These are phyloP conservation scores for Pseudofabraea citricarpa DNA, from an alignment of 2,329 filamentous ascomycete genomes.

Conservation along the genomic window DNA sequence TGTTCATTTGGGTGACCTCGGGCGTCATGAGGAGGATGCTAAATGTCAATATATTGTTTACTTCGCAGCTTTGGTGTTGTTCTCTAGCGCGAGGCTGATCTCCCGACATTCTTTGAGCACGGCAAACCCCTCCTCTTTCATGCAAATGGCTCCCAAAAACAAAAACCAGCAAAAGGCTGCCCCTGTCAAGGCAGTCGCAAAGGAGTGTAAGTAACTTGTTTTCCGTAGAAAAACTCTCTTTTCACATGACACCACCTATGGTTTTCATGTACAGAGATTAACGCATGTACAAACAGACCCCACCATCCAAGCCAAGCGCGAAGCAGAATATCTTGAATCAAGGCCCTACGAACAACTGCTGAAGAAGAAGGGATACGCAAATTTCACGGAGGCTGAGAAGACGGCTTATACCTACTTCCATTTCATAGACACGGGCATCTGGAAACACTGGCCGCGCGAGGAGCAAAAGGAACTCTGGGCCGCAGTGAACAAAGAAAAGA, in stretches of 20 bases:
- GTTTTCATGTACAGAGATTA: too few relatives aligned
- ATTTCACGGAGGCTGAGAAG: conserved; percentile 19
- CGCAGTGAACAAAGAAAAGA: conserved; percentile 16
- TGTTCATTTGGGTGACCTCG: conserved; percentile 4
- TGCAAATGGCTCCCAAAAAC: conserved; percentile 23
- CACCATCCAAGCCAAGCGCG: conserved; percentile 21
- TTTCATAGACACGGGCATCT: conserved; percentile 20
- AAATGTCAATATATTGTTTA: conserved; percentile 18
- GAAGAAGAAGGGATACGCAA: conserved; percentile 15
- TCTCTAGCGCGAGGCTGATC: conserved; percentile 10
- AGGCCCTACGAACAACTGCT: conserved; percentile 18
- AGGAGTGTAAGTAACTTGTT: conserved; percentile 16
- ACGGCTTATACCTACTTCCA: conserved; percentile 15
- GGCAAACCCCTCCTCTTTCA: conserved; percentile 8
- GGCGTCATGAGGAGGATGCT: too few relatives aligned
- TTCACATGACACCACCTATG: not conserved
- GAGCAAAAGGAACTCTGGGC: conserved; percentile 25
- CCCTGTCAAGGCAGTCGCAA: conserved; percentile 5
- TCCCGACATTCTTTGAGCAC: conserved; percentile 12
- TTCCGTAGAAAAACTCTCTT: not conserved
- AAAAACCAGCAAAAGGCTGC: conserved; percentile 16
- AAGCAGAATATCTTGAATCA: conserved; percentile 20
- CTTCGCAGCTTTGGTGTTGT: not conserved
- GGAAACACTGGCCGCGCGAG: conserved; percentile 15
- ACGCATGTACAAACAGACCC: conserved; percentile 17